Evolutionary conservation across 83 land plant species (phyloP).

Genomic region (Picea abies): DNA sequence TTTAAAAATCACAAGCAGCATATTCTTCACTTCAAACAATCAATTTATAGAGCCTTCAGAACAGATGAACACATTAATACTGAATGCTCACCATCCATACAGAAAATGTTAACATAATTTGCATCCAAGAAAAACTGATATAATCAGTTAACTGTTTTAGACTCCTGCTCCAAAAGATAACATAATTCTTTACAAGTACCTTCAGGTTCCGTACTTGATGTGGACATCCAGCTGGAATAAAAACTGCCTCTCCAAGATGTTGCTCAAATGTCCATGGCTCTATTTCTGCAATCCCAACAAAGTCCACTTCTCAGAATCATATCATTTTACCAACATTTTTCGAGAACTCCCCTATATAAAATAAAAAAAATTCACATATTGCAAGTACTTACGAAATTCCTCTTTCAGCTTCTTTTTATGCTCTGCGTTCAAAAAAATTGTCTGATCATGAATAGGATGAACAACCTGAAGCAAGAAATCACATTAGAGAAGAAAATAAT

Average conservation of each 20-base stretch:
- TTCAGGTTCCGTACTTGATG: conserved; percentile 79
- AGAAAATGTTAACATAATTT: too few relatives aligned
- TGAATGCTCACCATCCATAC: too few relatives aligned
- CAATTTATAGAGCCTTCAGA: too few relatives aligned
- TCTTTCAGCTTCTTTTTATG: conserved; percentile 74
- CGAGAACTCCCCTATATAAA: neutral
- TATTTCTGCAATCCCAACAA: conserved; percentile 38
- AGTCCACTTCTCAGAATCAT: neutral
- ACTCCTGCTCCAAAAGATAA: too few relatives aligned
- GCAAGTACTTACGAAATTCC: conserved; percentile 64
- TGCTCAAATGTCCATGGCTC: conserved; percentile 85
- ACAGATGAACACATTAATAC: too few relatives aligned
- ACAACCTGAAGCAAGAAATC: conserved; percentile 40
- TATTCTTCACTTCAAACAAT: too few relatives aligned
- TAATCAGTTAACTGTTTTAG: too few relatives aligned
- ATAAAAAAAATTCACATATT: neutral
- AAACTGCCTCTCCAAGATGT: conserved; percentile 70
- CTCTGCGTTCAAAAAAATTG: conserved; percentile 47
- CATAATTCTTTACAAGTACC: conserved; percentile 25
- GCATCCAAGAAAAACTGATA: too few relatives aligned
- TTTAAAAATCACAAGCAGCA: too few relatives aligned
- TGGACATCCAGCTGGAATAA: conserved; percentile 83
- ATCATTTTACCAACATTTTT: neutral
- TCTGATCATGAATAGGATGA: conserved; percentile 84
- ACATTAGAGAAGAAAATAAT: conserved; percentile 10